A percentile compares a stretch with the other conserved stretches of the same genome.
Evolutionary conservation across 2,329 filamentous ascomycete genomes (phyloP).

Genomic region (Aspergillus thermomutatus): DNA sequence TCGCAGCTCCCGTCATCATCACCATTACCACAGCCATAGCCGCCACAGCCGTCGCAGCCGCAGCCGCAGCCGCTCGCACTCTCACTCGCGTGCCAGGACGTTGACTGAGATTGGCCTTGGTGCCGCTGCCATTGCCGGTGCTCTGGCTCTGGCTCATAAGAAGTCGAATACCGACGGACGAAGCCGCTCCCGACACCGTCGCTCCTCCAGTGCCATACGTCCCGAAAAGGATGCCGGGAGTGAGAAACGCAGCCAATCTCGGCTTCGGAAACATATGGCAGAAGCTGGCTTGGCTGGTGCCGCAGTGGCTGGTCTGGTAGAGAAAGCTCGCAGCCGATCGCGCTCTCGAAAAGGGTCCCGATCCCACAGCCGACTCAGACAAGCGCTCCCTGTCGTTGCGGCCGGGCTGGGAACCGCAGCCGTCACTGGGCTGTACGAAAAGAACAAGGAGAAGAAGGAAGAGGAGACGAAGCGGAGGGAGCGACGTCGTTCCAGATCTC

Average conservation of each 20-base stretch:
- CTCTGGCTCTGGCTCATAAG: conserved; percentile 56
- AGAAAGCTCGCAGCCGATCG: conserved; percentile 57
- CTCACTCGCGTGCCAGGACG: conserved; percentile 49
- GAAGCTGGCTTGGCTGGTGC: conserved; percentile 62
- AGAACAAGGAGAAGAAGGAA: conserved; percentile 59
- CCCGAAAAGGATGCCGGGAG: conserved; percentile 18
- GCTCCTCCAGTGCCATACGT: conserved; percentile 29
- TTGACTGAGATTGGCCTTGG: conserved; percentile 52
- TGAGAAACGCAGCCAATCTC: conserved; percentile 38
- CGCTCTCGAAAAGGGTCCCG: conserved; percentile 49
- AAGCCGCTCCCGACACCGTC: conserved; percentile 45
- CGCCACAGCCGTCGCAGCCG: conserved; percentile 30
- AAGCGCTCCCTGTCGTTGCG: conserved; percentile 58
- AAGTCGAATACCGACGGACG: conserved; percentile 49
- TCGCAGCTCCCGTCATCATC: conserved; percentile 32
- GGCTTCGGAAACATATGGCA: conserved; percentile 58
- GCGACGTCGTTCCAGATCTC: conserved; percentile 46
- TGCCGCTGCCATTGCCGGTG: conserved; percentile 58
- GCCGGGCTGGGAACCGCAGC: conserved; percentile 61
- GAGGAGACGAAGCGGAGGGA: conserved; percentile 45
- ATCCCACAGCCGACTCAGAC: conserved; percentile 54
- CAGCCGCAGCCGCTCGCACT: conserved; percentile 45
- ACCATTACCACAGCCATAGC: conserved; percentile 24
- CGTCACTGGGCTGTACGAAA: conserved; percentile 61
- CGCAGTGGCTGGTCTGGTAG: conserved; percentile 59